These are phyloP conservation scores for Gloeostereum incarnatum DNA, from an alignment of 768 basidiomycete genomes.

Conservation along the genomic window DNA sequence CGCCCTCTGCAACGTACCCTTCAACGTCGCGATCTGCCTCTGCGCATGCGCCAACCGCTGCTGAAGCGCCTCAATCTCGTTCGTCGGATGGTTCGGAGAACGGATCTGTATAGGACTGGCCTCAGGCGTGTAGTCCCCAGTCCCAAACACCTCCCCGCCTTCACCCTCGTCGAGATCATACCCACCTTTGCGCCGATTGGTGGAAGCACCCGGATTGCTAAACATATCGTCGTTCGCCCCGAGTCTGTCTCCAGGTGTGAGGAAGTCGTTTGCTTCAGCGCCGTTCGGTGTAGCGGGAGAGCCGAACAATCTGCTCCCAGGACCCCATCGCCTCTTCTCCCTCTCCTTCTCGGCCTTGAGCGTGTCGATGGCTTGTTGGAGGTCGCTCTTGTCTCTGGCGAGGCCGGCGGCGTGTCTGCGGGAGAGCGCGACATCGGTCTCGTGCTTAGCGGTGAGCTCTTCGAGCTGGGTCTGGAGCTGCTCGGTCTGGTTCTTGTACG, in stretches of 20 bases:
- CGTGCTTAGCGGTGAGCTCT: conserved; percentile 83
- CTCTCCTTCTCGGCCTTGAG: conserved; percentile 66
- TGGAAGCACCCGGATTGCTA: conserved; percentile 49
- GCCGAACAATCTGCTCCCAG: too few species aligned
- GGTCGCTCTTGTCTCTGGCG: conserved; percentile 86
- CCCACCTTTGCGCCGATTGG: conserved; percentile 47
- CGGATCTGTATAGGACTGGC: conserved; percentile 43
- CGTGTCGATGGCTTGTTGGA: conserved; percentile 72
- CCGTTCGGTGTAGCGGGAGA: conserved; percentile 69
- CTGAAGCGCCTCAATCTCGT: conserved; percentile 75
- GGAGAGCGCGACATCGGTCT: conserved; percentile 89
- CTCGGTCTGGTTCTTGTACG: conserved; percentile 81
- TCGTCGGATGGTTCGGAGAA: conserved; percentile 64
- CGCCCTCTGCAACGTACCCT: conserved; percentile 71
- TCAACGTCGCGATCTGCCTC: conserved; percentile 75
- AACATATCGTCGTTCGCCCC: conserved; percentile 63
- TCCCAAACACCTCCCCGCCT: conserved; percentile 28
- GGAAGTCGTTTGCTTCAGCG: conserved; percentile 29
- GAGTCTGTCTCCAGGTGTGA: conserved; percentile 50
- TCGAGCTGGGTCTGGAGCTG: conserved; percentile 52
- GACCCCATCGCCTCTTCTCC: conserved; percentile 49
- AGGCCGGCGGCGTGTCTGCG: conserved; percentile 82
- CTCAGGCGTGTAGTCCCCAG: conserved; percentile 64
- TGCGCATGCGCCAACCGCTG: conserved; percentile 82
- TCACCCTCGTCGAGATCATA: conserved; percentile 37